Percentiles rank a stretch among this genome's conserved stretches.
Conservation (phyloP, 495 filamentous ascomycete species). For the Annulohypoxylon nitens region DNA sequence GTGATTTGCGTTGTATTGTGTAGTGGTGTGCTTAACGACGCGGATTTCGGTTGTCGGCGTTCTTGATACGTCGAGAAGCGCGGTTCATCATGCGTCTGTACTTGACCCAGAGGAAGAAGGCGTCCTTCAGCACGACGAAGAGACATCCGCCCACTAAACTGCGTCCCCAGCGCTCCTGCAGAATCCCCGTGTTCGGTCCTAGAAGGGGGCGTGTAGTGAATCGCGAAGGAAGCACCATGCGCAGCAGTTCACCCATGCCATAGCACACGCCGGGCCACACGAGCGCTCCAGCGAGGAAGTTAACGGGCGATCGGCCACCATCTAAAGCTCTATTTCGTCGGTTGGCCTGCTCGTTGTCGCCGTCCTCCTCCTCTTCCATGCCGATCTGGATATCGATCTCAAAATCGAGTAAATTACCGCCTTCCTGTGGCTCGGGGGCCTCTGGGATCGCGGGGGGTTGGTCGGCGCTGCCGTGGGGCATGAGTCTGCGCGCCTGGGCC, state of each 20-base stretch:
- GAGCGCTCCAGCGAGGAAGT: conserved; percentile 57
- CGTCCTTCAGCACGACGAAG: conserved; percentile 83
- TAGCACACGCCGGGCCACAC: conserved; percentile 59
- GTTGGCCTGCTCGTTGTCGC: conserved; percentile 23
- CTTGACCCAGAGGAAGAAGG: conserved; percentile 77
- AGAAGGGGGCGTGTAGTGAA: conserved; percentile 67
- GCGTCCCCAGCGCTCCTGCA: conserved; percentile 82
- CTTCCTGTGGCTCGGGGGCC: conserved; percentile 39
- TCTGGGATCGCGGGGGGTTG: conserved; percentile 55
- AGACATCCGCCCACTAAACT: conserved; percentile 84
- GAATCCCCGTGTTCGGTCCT: conserved; percentile 66
- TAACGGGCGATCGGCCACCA: conserved; percentile 37
- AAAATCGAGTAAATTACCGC: conserved; percentile 44
- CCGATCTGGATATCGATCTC: conserved; percentile 45
- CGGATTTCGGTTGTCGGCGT: conserved; percentile 57
- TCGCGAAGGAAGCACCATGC: conserved; percentile 69
- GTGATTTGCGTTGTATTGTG: too few relatives aligned
- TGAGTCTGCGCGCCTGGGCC: conserved; percentile 20
- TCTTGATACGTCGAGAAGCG: conserved; percentile 73
- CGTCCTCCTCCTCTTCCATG: conserved; percentile 27
- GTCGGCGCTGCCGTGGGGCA: conserved; percentile 49
- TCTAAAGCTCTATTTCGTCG: conserved; percentile 38
- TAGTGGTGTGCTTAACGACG: conserved; percentile 16
- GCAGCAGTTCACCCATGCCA: conserved; percentile 76
- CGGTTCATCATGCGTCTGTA: conserved; percentile 79